Base-by-base conservation (phyloP, 2,329 filamentous ascomycete species). In the Ilyonectria robusta region DNA sequence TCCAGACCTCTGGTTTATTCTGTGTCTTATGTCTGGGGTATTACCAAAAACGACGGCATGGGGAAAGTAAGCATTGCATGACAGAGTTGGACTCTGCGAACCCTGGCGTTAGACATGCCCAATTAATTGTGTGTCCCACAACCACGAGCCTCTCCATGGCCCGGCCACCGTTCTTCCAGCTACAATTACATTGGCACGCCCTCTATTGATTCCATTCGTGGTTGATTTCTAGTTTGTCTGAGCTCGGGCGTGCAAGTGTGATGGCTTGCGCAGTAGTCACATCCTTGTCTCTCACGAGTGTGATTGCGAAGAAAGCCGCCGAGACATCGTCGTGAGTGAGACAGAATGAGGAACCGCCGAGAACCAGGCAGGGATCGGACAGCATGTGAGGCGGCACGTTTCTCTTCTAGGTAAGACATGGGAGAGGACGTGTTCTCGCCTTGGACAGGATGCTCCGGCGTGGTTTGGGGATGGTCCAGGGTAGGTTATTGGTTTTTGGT, bases 291-390 rank as follows among this genome's bases (percentile, higher is more conserved):
- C 50, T 17, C 44, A 23, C 23, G 31, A 19, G 31, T 29, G 35
- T 56, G 51, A 31, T 40, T 50, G 47, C 31, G 21, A 51, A 15
- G 37, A 59, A 56, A 69, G 42, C 60, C 63, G 66, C 54, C 51
- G 59, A 68, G 66, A 66, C 55, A 65, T 59, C 37, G 31, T 48
- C 21, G 33, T 26, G 54, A 35, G 42, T 51, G 51, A 61, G 60
- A 60, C 50, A 62, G n/a, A 29, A 60, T 53, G 42, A 37, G 53
- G n/a, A 48, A 53, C 31, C 46, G 33, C 57, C 59, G 58, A 62
- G 46, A n/a, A 42, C 51, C 42, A 69, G 72, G 70, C 65, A 55
- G 71, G 71, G n/a, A 68, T 69, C 47, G 57, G 46, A 68, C 57
- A 35, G 55, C 42, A 55, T 47, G 23, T 62, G 50, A 57, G 31